Conservation (phyloP, 257 asterid genomes). For the Solanum sitiens region DNA sequence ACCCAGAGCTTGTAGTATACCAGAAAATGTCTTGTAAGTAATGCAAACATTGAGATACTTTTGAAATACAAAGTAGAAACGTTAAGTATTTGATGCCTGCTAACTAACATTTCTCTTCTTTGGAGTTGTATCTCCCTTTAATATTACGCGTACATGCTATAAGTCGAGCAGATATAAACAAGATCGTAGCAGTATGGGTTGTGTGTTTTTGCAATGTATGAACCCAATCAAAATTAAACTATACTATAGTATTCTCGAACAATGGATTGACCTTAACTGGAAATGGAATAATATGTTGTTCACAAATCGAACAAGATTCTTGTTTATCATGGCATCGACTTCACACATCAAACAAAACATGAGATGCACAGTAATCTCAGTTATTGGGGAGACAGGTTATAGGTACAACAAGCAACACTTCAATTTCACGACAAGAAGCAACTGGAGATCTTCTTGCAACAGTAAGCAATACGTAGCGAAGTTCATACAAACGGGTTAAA, state of each 20-base stretch:
- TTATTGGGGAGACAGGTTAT: not conserved
- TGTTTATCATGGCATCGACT: not conserved
- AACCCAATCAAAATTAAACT: not conserved
- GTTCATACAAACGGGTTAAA: not conserved
- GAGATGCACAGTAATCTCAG: not conserved
- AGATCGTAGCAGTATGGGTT: not conserved
- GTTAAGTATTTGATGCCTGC: not conserved
- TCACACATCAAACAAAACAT: not conserved
- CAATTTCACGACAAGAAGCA: not conserved
- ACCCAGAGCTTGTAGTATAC: not conserved
- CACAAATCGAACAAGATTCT: not conserved
- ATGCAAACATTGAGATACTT: not conserved
- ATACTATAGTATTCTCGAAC: not conserved
- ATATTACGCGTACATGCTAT: not conserved
- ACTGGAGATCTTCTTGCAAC: not conserved
- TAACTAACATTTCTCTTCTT: not conserved
- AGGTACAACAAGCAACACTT: not conserved
- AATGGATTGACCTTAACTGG: not conserved
- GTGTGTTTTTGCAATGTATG: not conserved
- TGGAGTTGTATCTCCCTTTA: not conserved
- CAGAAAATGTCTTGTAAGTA: not conserved
- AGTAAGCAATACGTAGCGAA: not conserved
- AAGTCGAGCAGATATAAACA: not conserved
- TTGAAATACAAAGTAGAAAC: not conserved
- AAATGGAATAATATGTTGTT: not conserved